Base-by-base conservation (phyloP, 768 basidiomycete species). In the Lactifluus hygrophoroides region DNA sequence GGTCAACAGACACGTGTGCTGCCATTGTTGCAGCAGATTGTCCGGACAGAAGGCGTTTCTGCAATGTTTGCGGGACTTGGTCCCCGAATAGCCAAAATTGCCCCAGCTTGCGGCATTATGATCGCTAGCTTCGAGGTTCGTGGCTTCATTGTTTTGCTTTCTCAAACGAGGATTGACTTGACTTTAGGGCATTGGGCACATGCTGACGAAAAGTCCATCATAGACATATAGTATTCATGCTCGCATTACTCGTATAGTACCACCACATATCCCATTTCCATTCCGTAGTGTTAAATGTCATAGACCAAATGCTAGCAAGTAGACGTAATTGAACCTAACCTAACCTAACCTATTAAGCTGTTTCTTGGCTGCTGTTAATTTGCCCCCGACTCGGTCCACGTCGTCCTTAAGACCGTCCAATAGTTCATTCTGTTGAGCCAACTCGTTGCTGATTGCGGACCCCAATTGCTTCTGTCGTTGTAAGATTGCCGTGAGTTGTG, bases 71-170 rank as follows among this genome's bases (percentile, higher is more conserved):
- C 90, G 34, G 96, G 96, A 0, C 73, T 92, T 40, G 71, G 84
- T 8, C 95, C 95, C 51, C 84, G 96, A 38, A 84, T 94, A 52
- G 92, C 84, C 43, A 99, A 98, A 72, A 95, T 96, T 62, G 92
- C 92, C 11, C 96, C 96, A 38, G 96, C 95, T 42, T 99, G 96
- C 71, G 95, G 95, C 23, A 87, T 99, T 64, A 97, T 98, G 95
- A 96, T 97, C 69, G 84, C 90, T 56, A 94, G 87, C 70, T 98
- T 87, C 69, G 94, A 98, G 83, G 94, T 84, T 64, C 30, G 72
- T 21, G 44, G 23, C n/a, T 19, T 38, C 53, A 35, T 23, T 51
- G 35, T n/a, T 51, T 57, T 34, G 23, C 25, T 56, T 13, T 57
- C 35, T 27, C 23, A 11, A 40, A 46, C 47, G 6, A 57, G 10